Evolutionary conservation across 2,329 filamentous ascomycete genomes (phyloP).

Genomic region (Aspergillus puulaauensis): DNA sequence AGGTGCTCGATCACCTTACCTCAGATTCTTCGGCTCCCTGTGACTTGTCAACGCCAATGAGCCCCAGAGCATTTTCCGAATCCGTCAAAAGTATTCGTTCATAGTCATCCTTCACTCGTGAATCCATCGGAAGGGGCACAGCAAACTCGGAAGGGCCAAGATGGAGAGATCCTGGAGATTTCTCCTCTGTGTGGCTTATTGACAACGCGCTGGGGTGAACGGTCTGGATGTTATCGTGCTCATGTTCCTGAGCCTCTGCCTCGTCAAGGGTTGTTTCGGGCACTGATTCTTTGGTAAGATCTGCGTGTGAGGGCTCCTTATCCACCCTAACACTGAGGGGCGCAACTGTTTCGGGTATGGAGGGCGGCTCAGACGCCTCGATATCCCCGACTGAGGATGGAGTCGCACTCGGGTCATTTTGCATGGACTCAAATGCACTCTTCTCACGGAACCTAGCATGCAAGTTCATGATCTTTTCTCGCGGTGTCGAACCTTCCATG

Average conservation of each 20-base stretch:
- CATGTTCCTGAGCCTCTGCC: constrained; percentile 20
- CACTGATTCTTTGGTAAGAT: constrained; percentile 21
- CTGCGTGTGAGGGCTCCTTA: constrained; percentile 25
- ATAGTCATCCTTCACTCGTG: constrained; percentile 44
- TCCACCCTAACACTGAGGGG: constrained; percentile 40
- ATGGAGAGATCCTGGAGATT: constrained; percentile 31
- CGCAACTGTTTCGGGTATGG: constrained; percentile 29
- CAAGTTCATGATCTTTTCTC: constrained; percentile 32
- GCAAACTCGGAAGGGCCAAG: constrained; percentile 43
- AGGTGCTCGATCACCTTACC: constrained; percentile 20
- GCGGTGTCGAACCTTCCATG: constrained; percentile 27
- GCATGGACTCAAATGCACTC: constrained; percentile 15
- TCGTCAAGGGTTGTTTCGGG: constrained; percentile 28
- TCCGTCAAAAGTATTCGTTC: constrained; percentile 33
- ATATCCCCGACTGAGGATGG: constrained; percentile 45
- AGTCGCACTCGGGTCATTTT: constrained; percentile 33
- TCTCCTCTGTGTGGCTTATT: constrained; percentile 25
- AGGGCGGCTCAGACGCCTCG: constrained; percentile 29
- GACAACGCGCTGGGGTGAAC: constrained; percentile 40
- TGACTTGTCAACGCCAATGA: constrained; percentile 24
- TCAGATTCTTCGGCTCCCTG: constrained; percentile 20
- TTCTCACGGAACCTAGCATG: constrained; percentile 30
- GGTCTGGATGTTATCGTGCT: constrained; percentile 35
- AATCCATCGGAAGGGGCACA: constrained; percentile 44
- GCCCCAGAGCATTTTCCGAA: constrained; percentile 29